Conservation (phyloP, 1,284 basidiomycete species). For the Cryptococcus deneoformans region DNA sequence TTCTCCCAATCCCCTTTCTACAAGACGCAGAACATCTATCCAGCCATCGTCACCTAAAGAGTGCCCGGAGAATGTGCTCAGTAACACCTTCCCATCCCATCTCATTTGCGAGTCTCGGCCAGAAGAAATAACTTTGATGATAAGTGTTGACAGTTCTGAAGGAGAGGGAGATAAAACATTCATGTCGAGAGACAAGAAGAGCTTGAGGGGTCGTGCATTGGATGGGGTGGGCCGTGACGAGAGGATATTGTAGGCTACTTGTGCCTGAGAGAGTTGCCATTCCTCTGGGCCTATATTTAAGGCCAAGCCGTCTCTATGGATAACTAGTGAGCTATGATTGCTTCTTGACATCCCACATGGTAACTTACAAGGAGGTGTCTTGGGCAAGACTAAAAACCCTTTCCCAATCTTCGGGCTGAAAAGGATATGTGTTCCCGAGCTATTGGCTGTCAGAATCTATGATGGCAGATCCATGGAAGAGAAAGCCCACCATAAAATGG, state of each 20-base stretch:
- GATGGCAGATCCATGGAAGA: neutral
- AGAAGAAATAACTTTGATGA: constrained; percentile 7
- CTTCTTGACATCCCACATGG: neutral
- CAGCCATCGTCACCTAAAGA: constrained; percentile 37
- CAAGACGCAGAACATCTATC: constrained; percentile 28
- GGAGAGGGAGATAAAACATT: constrained; percentile 38
- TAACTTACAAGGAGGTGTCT: constrained; percentile 35
- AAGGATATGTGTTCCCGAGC: constrained; percentile 50
- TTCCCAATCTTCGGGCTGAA: constrained; percentile 40
- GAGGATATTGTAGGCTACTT: constrained; percentile 30
- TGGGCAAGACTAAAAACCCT: constrained; percentile 41
- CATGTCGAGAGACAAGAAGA: constrained; percentile 48
- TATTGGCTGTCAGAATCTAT: constrained; percentile 7
- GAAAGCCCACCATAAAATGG: constrained; percentile 47
- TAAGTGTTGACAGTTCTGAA: constrained; percentile 16
- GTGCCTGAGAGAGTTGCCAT: constrained; percentile 47
- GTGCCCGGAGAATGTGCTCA: constrained; percentile 46
- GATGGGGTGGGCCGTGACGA: neutral
- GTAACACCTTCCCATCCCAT: constrained; percentile 24
- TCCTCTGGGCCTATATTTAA: constrained; percentile 49
- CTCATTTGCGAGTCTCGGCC: constrained; percentile 12
- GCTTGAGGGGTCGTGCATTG: constrained; percentile 14
- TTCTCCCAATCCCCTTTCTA: constrained; percentile 17
- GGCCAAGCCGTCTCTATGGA: constrained; percentile 43
- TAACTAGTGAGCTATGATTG: neutral